phyloP scores from a whole-genome alignment of 768 basidiomycete species.

The Leccinellum luteum region DNA sequence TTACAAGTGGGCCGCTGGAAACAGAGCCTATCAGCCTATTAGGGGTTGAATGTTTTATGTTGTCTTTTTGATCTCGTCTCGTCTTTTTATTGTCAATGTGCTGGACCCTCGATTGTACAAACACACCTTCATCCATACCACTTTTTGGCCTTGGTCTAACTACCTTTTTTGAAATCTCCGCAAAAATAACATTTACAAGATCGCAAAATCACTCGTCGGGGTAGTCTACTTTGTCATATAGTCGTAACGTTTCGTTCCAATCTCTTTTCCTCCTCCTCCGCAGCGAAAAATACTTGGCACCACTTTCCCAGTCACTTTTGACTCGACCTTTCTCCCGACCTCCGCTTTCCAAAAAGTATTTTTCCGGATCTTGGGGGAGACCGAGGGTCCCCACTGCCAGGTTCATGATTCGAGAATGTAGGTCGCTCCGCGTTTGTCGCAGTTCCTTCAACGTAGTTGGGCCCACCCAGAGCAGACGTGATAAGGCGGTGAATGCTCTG shows the following conservation, averaged over 20 bases:
- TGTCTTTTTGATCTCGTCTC: not conserved
- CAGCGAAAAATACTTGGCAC: conserved; percentile 75
- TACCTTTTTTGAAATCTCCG: not conserved
- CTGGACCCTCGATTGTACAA: not conserved
- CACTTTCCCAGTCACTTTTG: conserved; percentile 62
- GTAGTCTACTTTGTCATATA: conserved; percentile 83
- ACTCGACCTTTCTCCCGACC: conserved; percentile 73
- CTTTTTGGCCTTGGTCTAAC: not conserved
- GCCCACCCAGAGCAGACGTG: conserved; percentile 62
- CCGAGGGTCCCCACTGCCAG: conserved; percentile 57
- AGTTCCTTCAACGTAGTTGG: conserved; percentile 53
- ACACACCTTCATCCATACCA: conserved; percentile 6
- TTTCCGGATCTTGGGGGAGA: conserved; percentile 69
- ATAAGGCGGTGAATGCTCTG: conserved; percentile 65
- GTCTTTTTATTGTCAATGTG: not conserved
- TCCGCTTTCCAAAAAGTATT: conserved; percentile 55
- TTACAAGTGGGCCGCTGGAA: conserved; percentile 74
- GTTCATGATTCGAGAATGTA: conserved; percentile 66
- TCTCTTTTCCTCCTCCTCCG: conserved; percentile 77
- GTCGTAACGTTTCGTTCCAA: conserved; percentile 82
- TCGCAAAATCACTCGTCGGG: conserved; percentile 46
- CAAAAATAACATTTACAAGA: not conserved
- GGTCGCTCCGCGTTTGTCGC: conserved; percentile 48
- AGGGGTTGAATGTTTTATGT: conserved; percentile 12
- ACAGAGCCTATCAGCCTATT: conserved; percentile 55